Evolutionary conservation across 2,329 filamentous ascomycete species (phyloP), one percentile per base, ranked within the genome.

Genomic region (Botrytis paeoniae): DNA sequence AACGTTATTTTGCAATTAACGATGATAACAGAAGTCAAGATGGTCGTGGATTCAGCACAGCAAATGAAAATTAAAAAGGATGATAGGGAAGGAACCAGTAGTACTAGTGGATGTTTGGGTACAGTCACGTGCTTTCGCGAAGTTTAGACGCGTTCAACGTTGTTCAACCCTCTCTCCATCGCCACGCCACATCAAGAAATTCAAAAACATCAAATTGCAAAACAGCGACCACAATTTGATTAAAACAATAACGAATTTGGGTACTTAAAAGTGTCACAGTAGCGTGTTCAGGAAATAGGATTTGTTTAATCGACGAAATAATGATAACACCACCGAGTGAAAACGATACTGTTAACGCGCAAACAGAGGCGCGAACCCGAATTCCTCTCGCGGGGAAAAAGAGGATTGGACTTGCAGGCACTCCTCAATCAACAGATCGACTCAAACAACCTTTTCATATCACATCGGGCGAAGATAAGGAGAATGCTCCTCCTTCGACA

Each of bases 391-490:
- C 69, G 32, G 63, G 51, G 43, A 75, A 59, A 61, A 74, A 73
- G 29, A 72, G 73, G 60, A 66, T 76, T 45, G 76, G 75, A 45
- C 69, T 75, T 75, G 82, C 78, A 6, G 83, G 84, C 29, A 84
- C 84, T 37, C 87, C 89, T 43, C 88, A 91, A 76, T 89, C 91
- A 0, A 81, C 88, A 65, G 92, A 95, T 75, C 89, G 88, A 54
- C 87, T 97, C 20, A 87, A 89, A 80, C 95, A 92, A 80, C 96
- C 96, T 0, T 99, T 99, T 84, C 95, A 91, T 29, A 75, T 80
- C 16, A 79, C 77, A 12, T 76, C 81, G 61, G 81, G 76, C 69
- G 82, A 83, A 70, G 83, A 86, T 80, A 86, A 86, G 78, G 80
- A 81, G 72, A 81, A 81, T 60, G 76, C 76, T 45, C 78, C 78